These are phyloP conservation scores for Cutaneotrichosporon sp. DNA, from an alignment of 1,284 basidiomycete species.

Conservation along the genomic window DNA sequence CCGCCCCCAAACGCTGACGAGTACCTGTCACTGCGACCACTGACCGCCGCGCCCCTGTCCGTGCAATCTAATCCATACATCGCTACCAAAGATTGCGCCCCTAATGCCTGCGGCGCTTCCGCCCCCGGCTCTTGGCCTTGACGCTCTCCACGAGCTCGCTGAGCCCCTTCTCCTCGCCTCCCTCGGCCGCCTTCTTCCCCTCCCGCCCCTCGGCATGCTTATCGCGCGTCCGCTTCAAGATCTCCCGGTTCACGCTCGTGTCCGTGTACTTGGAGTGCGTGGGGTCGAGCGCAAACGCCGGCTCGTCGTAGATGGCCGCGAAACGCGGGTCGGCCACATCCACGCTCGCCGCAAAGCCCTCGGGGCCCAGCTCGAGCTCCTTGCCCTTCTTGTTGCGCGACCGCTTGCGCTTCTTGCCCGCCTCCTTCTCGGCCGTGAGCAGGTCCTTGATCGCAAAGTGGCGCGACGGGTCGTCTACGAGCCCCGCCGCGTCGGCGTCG, in stretches of 20 bases:
- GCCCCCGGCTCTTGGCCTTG: constrained; percentile 64
- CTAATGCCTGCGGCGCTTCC: constrained; percentile 22
- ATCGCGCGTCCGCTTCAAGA: constrained; percentile 60
- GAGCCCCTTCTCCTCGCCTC: constrained; percentile 57
- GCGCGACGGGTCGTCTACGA: constrained; percentile 23
- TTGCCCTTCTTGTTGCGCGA: constrained; percentile 61
- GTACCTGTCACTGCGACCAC: neutral
- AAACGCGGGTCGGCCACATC: constrained; percentile 89
- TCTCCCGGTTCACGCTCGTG: constrained; percentile 80
- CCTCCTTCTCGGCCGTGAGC: constrained; percentile 64
- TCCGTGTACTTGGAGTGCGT: constrained; percentile 90
- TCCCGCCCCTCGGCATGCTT: constrained; percentile 32
- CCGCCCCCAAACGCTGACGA: neutral
- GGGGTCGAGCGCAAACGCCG: constrained; percentile 93
- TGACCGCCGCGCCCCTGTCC: neutral
- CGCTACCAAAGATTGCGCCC: neutral
- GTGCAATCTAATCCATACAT: neutral
- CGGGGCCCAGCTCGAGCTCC: constrained; percentile 57
- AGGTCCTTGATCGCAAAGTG: constrained; percentile 91
- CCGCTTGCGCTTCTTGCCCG: constrained; percentile 57
- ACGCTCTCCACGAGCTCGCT: constrained; percentile 76
- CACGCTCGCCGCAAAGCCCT: constrained; percentile 62
- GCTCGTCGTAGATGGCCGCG: constrained; percentile 81
- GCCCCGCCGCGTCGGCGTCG: constrained; percentile 13
- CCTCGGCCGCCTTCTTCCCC: constrained; percentile 14